Conservation (phyloP, 257 asterid genomes). For the Henckelia pumila region DNA sequence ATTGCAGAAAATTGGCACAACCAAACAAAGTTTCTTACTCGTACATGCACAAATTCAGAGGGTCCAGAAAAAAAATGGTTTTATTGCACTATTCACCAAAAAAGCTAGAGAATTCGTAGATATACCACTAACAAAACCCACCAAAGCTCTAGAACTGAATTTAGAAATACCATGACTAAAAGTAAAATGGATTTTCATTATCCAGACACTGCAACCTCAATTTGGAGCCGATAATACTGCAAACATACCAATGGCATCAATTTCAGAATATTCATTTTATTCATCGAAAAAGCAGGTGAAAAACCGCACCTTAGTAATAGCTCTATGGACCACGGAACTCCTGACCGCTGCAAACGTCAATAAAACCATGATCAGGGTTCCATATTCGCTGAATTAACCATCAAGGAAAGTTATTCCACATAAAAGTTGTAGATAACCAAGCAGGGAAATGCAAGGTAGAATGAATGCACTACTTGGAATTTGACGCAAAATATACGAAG, state of each 20-base stretch:
- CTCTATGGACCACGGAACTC: constrained; percentile 45
- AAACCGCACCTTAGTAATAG: constrained; percentile 35
- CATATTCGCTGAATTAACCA: background rate
- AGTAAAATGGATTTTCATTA: background rate
- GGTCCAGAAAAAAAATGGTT: background rate
- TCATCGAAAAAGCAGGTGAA: background rate
- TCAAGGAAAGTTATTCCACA: background rate
- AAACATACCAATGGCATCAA: background rate
- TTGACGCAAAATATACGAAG: background rate
- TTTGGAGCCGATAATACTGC: background rate
- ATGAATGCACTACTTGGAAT: background rate
- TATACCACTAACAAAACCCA: background rate
- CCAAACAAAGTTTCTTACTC: background rate
- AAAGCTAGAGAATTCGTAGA: background rate
- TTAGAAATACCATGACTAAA: background rate
- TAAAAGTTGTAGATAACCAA: background rate
- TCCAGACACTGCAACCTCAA: background rate
- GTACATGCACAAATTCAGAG: background rate
- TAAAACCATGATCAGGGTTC: background rate
- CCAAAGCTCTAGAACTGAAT: background rate
- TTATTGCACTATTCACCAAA: background rate
- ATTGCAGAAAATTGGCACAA: background rate
- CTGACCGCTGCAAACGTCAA: constrained; percentile 51
- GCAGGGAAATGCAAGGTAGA: background rate
- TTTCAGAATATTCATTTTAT: background rate